Evolutionary conservation across 805 yeast genomes (phyloP), one percentile per base, ranked within the genome.

Genomic region (Candida tallmaniae): DNA sequence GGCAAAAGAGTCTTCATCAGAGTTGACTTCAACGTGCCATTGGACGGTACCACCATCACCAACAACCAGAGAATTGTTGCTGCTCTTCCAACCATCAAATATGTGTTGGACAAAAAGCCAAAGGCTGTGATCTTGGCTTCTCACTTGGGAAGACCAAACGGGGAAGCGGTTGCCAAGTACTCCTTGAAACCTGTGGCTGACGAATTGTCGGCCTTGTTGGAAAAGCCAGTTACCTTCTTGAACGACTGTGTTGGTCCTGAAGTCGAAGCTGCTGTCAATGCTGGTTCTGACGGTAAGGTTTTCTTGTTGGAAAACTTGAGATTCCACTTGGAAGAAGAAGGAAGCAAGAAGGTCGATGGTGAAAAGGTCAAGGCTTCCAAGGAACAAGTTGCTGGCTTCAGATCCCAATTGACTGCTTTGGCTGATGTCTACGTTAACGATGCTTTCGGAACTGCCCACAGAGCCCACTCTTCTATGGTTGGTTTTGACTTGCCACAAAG

Each of bases 51-150:
- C 58, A 89, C 81, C 62, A 93, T 93, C 76, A 94, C 99, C 73
- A 93, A 94, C 80, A 94, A 93, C 76, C 97, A 93, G 74, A 83
- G 99, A 74, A 93, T 93, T 60, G 97, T 89, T 56, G 99, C 98
- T 63, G 98, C 99, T 51, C 72, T 94, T 56, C 99, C 99, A 66
- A 90, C 99, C 52, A 93, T 93, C 73, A 68, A 94, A 70, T 93
- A 90, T 65, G 97, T 90, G 35, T 72, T 84, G 62, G 90, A 85
- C 60, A 82, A 90, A 51, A 77, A 83, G 57, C 96, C 99, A 60
- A 87, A 83, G 76, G 86, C 79, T 49, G 81, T 93, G 49, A 73
- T 93, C 51, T 78, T 93, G 53, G 97, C 97, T 48, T 89, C 97
- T 42, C 99, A 93, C 67, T 77, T 93, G 65, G 99, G 99, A 60